These are phyloP conservation scores for Collybia nuda DNA, from an alignment of 768 basidiomycete genomes.

Conservation along the genomic window DNA sequence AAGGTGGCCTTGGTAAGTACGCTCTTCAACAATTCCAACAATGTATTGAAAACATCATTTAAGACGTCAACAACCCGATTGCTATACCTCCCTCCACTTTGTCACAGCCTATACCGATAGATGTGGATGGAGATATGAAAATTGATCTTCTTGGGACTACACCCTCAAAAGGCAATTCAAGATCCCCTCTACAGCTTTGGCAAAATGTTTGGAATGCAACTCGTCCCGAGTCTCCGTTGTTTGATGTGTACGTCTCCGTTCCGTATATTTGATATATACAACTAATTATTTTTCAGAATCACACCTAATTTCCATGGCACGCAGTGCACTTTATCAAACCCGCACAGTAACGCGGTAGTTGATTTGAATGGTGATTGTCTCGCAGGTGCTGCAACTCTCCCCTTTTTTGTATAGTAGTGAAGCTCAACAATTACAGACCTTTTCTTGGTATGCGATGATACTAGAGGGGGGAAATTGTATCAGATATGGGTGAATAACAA, in stretches of 20 bases:
- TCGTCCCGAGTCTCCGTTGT: slow-evolving; percentile 48
- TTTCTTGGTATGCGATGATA: slow-evolving; percentile 83
- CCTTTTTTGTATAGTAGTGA: not conserved
- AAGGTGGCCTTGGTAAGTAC: slow-evolving; percentile 65
- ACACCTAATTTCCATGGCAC: slow-evolving; percentile 60
- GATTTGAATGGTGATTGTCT: slow-evolving; percentile 96
- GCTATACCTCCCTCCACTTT: slow-evolving; percentile 61
- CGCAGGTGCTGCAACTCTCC: slow-evolving; percentile 52
- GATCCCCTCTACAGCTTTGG: slow-evolving; percentile 66
- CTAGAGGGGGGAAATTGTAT: slow-evolving; percentile 57
- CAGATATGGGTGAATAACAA: slow-evolving; percentile 95
- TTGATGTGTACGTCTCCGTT: slow-evolving; percentile 57
- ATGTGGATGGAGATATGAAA: slow-evolving; percentile 85
- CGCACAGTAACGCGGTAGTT: slow-evolving; percentile 93
- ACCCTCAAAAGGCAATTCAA: slow-evolving; percentile 30
- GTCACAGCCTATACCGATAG: slow-evolving; percentile 84
- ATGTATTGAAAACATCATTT: not conserved
- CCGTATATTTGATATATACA: not conserved
- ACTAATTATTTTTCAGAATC: slow-evolving; percentile 34
- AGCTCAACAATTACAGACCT: slow-evolving; percentile 52
- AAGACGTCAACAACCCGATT: slow-evolving; percentile 45
- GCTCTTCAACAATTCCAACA: not conserved
- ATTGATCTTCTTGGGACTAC: slow-evolving; percentile 82
- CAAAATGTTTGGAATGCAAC: slow-evolving; percentile 76
- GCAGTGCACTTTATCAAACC: slow-evolving; percentile 78